These are phyloP conservation scores for Macrophomina pseudophaseolina DNA, from an alignment of 2,329 filamentous ascomycete species.

Conservation along the genomic window DNA sequence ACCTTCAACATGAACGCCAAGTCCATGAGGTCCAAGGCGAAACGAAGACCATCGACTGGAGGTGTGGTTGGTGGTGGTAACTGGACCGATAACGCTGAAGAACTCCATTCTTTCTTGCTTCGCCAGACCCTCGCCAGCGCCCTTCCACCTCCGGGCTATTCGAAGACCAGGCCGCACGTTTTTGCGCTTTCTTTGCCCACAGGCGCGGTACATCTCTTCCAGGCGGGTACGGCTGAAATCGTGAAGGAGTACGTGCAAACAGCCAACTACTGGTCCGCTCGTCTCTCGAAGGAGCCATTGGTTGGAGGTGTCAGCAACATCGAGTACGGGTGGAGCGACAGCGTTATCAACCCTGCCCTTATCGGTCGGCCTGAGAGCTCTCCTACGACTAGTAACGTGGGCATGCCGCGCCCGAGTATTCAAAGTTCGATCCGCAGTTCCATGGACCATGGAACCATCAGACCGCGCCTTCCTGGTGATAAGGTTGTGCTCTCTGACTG, in stretches of 20 bases:
- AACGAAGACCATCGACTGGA: constrained; percentile 59
- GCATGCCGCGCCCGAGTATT: constrained; percentile 60
- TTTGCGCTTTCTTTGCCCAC: constrained; percentile 92
- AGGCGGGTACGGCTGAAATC: constrained; percentile 93
- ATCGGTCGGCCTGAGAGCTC: constrained; percentile 49
- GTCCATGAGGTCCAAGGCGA: constrained; percentile 71
- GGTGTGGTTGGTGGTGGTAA: constrained; percentile 91
- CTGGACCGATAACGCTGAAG: constrained; percentile 96
- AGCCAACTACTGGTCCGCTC: constrained; percentile 96
- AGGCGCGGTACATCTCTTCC: constrained; percentile 96
- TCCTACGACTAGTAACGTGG: constrained; percentile 39
- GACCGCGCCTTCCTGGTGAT: constrained; percentile 79
- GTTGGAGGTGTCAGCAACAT: constrained; percentile 94
- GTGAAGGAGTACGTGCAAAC: constrained; percentile 92
- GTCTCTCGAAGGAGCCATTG: constrained; percentile 90
- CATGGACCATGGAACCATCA: constrained; percentile 61
- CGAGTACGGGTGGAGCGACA: constrained; percentile 95
- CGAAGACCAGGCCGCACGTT: constrained; percentile 85
- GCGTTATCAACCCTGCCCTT: constrained; percentile 66
- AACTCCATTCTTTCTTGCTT: constrained; percentile 83
- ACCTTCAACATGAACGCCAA: constrained; percentile 83
- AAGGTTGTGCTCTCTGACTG: constrained; percentile 84
- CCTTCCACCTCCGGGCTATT: constrained; percentile 90
- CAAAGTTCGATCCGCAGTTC: constrained; percentile 67
- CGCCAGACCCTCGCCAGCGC: constrained; percentile 90